These are phyloP conservation scores for Barnettozyma wickerhamii DNA, from an alignment of 805 yeast genomes.

Conservation along the genomic window DNA sequence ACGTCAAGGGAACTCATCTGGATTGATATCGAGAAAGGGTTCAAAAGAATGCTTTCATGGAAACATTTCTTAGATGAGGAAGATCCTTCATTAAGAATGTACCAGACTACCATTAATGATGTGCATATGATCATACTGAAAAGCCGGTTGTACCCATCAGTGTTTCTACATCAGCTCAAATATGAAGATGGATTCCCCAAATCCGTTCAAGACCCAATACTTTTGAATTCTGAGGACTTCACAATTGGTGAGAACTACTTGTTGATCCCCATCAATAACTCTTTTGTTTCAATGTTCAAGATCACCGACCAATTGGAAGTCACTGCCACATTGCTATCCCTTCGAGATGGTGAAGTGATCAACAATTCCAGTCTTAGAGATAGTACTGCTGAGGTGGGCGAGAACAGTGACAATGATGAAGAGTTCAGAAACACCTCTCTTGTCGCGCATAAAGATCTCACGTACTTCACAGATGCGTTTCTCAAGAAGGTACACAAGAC, in stretches of 20 bases:
- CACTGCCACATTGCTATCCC: slow-evolving; percentile 11
- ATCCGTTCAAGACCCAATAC: slow-evolving; percentile 35
- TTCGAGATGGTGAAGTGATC: background rate
- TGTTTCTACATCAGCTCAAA: slow-evolving; percentile 33
- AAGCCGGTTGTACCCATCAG: slow-evolving; percentile 30
- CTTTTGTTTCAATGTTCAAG: slow-evolving; percentile 1
- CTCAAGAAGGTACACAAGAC: background rate
- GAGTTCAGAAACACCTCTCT: too few species aligned
- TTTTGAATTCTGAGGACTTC: slow-evolving; percentile 8
- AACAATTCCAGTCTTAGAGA: slow-evolving; percentile 1
- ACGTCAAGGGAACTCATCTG: slow-evolving; percentile 66
- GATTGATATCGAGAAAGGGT: slow-evolving; percentile 32
- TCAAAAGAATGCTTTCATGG: slow-evolving; percentile 62
- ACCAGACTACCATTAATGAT: slow-evolving; percentile 24
- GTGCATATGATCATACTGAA: slow-evolving; percentile 21
- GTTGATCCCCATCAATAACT: slow-evolving; percentile 5
- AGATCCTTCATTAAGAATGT: slow-evolving; percentile 50
- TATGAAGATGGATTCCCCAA: slow-evolving; percentile 31
- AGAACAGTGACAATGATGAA: too few species aligned
- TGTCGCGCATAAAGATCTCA: background rate
- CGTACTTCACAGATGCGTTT: background rate
- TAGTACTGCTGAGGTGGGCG: too few species aligned
- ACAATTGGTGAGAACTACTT: slow-evolving; percentile 2
- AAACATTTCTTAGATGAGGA: slow-evolving; percentile 55
- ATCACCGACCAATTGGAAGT: slow-evolving; percentile 2